phyloP scores from a whole-genome alignment of 2,329 filamentous ascomycete species.

The Cytospora paraplurivora region DNA sequence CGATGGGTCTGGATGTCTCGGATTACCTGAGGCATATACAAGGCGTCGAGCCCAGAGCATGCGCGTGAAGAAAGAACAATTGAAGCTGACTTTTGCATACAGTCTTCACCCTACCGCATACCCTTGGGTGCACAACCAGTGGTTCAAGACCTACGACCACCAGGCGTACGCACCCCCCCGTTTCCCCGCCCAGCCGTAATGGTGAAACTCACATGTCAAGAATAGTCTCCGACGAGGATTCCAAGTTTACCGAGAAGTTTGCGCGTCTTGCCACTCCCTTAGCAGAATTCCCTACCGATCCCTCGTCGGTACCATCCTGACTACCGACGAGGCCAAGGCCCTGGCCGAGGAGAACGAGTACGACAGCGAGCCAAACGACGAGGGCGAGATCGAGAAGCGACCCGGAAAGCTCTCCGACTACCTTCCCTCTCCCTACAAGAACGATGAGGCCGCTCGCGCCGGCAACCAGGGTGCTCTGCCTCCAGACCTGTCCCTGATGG shows the following conservation, averaged over 20 bases:
- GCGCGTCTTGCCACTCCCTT: conserved; percentile 96
- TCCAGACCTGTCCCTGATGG: conserved; percentile 94
- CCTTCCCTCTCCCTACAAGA: conserved; percentile 93
- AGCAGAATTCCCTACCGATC: conserved; percentile 90
- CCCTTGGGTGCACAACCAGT: conserved; percentile 93
- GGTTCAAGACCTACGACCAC: conserved; percentile 95
- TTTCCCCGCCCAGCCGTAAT: conserved; percentile 16
- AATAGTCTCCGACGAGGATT: conserved; percentile 93
- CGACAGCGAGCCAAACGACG: conserved; percentile 95
- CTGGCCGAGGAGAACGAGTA: conserved; percentile 98
- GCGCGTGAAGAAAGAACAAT: conserved; percentile 10
- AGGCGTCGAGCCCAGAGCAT: conserved; percentile 27
- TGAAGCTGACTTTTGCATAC: conserved; percentile 37
- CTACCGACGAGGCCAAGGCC: conserved; percentile 96
- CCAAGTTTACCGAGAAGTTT: conserved; percentile 99
- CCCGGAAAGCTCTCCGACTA: conserved; percentile 99
- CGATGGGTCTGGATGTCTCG: conserved; percentile 4
- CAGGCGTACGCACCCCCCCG: conserved; percentile 70
- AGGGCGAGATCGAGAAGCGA: conserved; percentile 98
- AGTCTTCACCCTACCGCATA: conserved; percentile 92
- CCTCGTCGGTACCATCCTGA: conserved; percentile 88
- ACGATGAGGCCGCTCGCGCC: conserved; percentile 96
- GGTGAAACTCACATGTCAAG: conserved; percentile 39
- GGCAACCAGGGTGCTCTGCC: conserved; percentile 98
- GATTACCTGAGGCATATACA: conserved; percentile 26